Evolutionary conservation across 2,329 filamentous ascomycete species (phyloP).

Genomic region (Xylaria sp.): DNA sequence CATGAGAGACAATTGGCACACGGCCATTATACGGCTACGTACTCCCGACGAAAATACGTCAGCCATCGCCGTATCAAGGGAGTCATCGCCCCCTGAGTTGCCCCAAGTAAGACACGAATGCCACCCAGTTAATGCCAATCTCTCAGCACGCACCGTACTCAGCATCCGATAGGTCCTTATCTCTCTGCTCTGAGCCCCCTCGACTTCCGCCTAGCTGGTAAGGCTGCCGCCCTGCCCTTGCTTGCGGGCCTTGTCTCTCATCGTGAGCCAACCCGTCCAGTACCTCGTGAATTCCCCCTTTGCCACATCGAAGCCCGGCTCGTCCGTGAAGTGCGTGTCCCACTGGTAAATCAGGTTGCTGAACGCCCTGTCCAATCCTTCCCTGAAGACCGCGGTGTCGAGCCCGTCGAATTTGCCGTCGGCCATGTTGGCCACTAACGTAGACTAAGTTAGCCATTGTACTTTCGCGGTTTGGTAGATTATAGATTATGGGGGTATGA

Average conservation of each 20-base stretch:
- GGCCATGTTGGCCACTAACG: not conserved
- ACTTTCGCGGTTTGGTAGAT: too few relatives aligned
- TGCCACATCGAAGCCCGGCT: not conserved
- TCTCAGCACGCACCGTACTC: not conserved
- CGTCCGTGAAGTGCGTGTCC: conserved; percentile 13
- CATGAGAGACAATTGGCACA: too few relatives aligned
- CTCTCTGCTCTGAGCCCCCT: not conserved
- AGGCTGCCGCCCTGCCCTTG: not conserved
- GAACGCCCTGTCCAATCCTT: conserved; percentile 14
- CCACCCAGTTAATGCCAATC: not conserved
- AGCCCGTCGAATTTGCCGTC: conserved; percentile 1
- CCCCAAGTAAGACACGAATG: too few relatives aligned
- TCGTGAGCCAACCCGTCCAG: conserved; percentile 7
- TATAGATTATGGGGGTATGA: too few relatives aligned
- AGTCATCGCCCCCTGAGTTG: too few relatives aligned
- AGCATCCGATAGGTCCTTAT: not conserved
- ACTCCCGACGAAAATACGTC: too few relatives aligned
- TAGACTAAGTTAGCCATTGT: not conserved
- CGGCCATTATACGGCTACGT: too few relatives aligned
- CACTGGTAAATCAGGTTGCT: conserved; percentile 17
- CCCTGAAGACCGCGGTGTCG: not conserved
- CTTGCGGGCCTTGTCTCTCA: not conserved
- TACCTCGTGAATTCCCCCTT: conserved; percentile 7
- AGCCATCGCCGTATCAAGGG: too few relatives aligned
- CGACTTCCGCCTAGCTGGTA: not conserved